phyloP scores from a whole-genome alignment of 2,329 filamentous ascomycete species.

The Paramyrothecium sp. region DNA sequence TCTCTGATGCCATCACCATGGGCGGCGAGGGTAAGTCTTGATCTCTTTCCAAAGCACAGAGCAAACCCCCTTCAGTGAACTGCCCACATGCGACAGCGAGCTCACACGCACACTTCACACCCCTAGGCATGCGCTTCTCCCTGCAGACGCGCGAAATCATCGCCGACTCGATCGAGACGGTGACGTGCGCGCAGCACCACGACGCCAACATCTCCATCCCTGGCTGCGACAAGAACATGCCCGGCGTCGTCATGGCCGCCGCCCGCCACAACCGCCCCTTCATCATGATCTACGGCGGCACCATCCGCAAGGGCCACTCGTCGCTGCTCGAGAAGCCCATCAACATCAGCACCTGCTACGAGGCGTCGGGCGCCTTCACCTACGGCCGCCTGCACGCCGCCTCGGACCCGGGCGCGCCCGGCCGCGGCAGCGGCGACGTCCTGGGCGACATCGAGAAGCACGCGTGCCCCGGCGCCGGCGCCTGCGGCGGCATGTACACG shows the following conservation, averaged over 20 bases:
- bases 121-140: conserved; percentile 84
- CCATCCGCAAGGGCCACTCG: conserved; percentile 85
- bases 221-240: conserved; percentile 98
- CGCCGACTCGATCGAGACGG: conserved; percentile 89
- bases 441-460: conserved; percentile 79
- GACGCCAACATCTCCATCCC: conserved; percentile 93
- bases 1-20: conserved; percentile 94
- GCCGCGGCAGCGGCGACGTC: conserved; percentile 72
- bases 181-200: conserved; percentile 88
- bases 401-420: conserved; percentile 56
- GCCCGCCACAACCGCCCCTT: conserved; percentile 89
- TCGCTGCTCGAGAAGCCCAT: conserved; percentile 72
- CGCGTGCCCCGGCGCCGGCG: conserved; percentile 64
- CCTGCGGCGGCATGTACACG: conserved; percentile 85
- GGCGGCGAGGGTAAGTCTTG: conserved; percentile 71
- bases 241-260: conserved; percentile 86
- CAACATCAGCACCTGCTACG: conserved; percentile 87
- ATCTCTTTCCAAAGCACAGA: background rate
- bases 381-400: conserved; percentile 77
- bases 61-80: no score
- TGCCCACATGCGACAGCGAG: background rate
- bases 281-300: conserved; percentile 93
- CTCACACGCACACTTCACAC: no score
- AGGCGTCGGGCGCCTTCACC: conserved; percentile 78
- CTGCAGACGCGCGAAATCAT: conserved; percentile 90